Evolutionary conservation across 1,284 basidiomycete species (phyloP), one percentile per base, ranked within the genome.

Genomic region (Tremellales sp.): DNA sequence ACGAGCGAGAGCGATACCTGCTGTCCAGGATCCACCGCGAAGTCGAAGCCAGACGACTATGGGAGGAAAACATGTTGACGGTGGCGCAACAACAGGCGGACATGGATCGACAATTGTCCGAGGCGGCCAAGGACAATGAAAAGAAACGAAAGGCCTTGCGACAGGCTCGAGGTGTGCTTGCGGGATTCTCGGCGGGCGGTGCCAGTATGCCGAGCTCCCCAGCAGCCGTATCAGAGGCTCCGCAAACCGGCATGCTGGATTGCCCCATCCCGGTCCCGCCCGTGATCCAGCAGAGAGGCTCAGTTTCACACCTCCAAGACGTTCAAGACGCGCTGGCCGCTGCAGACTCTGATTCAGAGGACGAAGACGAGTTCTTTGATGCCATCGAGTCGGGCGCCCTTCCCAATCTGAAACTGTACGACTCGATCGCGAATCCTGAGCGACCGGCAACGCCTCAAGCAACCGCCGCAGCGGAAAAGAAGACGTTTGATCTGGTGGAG

Each of bases 311-410:
- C 29, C 51, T 68, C 12, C 58, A 63, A 44, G 60, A 66, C 24
- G 59, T 68, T 52, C 51, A 72, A 61, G 45, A 58, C 43, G 58
- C 64, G 9, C 54, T 71, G 18, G 57, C 58, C 1, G 66, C 60
- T 1, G 65, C 63, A 13, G 60, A 63, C 18, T 58, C 60, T 1
- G 77, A 77, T 1, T 55, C 54, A 9, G 74, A 76, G 28, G 84
- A 85, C 37, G 86, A 85, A 1, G 92, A 97, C 73, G 92, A 97
- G 72, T 97, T 97, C 74, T 97, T 95, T 64, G 94, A 97, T 67
- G 92, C 93, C 16, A 92, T 97, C 63, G 94, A 97, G 65, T 75
- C 83, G 9, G 86, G 85, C 45, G 80, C 77, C 25, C 74, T 93
- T 0, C 86, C 87, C 55, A 69, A 69, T 48, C 76, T 91, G 4